A percentile compares a stretch with the other conserved stretches of the same genome.
Evolutionary conservation across 345 rosid species (phyloP).

Genomic region (Arabidopsis suecica): DNA sequence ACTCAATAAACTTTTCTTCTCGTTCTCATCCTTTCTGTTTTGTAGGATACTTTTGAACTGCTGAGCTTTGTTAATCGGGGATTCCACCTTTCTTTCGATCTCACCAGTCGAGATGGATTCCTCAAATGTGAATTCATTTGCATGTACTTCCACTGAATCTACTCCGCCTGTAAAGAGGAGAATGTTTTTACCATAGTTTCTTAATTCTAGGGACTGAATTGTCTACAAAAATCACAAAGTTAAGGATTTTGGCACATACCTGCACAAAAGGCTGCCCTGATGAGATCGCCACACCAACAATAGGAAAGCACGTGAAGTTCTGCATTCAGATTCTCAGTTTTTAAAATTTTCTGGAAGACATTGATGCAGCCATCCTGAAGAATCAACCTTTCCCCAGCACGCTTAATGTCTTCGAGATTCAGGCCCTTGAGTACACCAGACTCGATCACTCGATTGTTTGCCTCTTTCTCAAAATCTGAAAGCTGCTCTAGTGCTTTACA

Average conservation of each 20-base stretch:
- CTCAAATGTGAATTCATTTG: slow-evolving; percentile 76
- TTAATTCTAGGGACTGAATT: background rate
- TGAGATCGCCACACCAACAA: slow-evolving; percentile 97
- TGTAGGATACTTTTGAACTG: slow-evolving; percentile 59
- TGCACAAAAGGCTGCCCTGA: slow-evolving; percentile 74
- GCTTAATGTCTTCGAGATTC: slow-evolving; percentile 84
- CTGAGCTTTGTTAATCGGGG: slow-evolving; percentile 77
- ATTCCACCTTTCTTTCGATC: slow-evolving; percentile 66
- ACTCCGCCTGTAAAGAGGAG: slow-evolving; percentile 56
- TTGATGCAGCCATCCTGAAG: slow-evolving; percentile 89
- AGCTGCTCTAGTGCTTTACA: slow-evolving; percentile 72
- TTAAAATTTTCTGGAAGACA: slow-evolving; percentile 70
- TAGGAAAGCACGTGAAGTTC: slow-evolving; percentile 80
- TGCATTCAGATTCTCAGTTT: slow-evolving; percentile 60
- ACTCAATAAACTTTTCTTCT: slow-evolving; percentile 54
- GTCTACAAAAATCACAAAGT: slow-evolving; percentile 2
- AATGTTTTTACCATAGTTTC: slow-evolving; percentile 21
- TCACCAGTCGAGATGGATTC: slow-evolving; percentile 83
- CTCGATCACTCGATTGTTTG: slow-evolving; percentile 82
- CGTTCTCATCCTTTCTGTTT: slow-evolving; percentile 37
- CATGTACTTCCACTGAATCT: slow-evolving; percentile 63
- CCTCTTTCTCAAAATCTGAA: slow-evolving; percentile 77
- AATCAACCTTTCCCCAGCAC: slow-evolving; percentile 83
- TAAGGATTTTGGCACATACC: slow-evolving; percentile 44
- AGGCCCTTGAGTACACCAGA: slow-evolving; percentile 91